Base-by-base conservation (phyloP, 2,329 filamentous ascomycete species). In the Phoma sp. region DNA sequence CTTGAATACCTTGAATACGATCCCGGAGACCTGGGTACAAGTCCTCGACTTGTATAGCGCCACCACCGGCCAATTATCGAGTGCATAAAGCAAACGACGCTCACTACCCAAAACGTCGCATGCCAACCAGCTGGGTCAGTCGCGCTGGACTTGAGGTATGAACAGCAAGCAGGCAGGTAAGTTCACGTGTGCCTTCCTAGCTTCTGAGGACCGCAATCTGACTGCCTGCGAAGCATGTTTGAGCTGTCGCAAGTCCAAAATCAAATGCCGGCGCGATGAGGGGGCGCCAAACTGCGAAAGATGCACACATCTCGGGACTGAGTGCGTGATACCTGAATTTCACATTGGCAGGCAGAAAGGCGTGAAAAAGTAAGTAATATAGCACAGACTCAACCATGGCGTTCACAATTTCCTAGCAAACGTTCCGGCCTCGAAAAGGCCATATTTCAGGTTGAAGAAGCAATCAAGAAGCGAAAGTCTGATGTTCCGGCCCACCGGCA, bases 371-470 rank as follows among this genome's bases (percentile, higher is more conserved):
- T 88, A 74, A 74, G 79, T 36, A 21, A 12, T 7, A 5, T 20
- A 15, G 15, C 23, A 12, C 12, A 7, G 29, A 4, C 28, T 25
- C n/a, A 7, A 29, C 7, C 6, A 12, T 17, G 7, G 1, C 21
- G 14, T 7, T 38, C 1, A 30, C 3, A 43, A 25, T 48, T 62
- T 67, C 29, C 14, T 58, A 91, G 88, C 73, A 92, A 92, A 73
- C 84, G 89, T 33, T 88, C 86, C 14, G 89, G 89, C 1, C 76
- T 91, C 25, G 88, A 91, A 58, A 91, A 91, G 74, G 88, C 88
- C 3, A 82, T 92, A 17, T 86, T 85, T 65, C 88, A 90, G 67
- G 87, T 92, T 56, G 87, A 91, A 66, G 86, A 91, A 70, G 89
- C 87, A 7, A 67, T 74, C 43, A 74, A 69, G 53, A 74, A 68